These are phyloP conservation scores for Chaetomium sp. DNA, from an alignment of 2,329 filamentous ascomycete species.

Conservation along the genomic window DNA sequence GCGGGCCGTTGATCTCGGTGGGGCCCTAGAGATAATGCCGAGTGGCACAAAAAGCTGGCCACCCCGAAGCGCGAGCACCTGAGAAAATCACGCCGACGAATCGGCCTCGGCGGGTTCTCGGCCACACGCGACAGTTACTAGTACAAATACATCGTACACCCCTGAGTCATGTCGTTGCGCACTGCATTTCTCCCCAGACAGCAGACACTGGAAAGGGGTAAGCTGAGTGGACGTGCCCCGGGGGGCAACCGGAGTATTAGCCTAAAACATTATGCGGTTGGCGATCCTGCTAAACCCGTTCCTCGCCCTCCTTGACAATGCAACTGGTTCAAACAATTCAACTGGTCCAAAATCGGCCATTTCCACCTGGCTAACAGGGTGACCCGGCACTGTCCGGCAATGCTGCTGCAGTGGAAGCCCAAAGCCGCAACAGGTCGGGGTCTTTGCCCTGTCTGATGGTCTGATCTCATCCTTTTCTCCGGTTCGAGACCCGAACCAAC, in stretches of 20 bases:
- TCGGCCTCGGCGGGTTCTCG: neutral
- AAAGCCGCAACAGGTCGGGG: neutral
- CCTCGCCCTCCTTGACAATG: too few relatives aligned
- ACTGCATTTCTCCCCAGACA: neutral
- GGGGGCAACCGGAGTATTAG: conserved; percentile 23
- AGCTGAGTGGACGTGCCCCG: conserved; percentile 3
- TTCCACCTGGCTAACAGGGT: conserved; percentile 2
- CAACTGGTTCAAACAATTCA: neutral
- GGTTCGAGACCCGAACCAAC: neutral
- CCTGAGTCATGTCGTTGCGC: neutral
- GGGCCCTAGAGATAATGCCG: neutral
- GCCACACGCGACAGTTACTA: too few relatives aligned
- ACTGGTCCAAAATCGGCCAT: neutral
- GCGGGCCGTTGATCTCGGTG: conserved; percentile 24
- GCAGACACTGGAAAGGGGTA: neutral
- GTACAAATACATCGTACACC: too few relatives aligned
- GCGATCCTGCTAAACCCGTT: conserved; percentile 6
- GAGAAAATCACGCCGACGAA: neutral
- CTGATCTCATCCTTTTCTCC: neutral
- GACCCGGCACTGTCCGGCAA: neutral
- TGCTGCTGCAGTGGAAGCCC: neutral
- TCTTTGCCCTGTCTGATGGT: neutral
- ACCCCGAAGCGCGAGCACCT: neutral
- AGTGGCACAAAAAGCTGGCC: neutral
- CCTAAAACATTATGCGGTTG: conserved; percentile 21